Base-by-base conservation (phyloP, 2,329 filamentous ascomycete species). In the Fonsecaea erecta region DNA sequence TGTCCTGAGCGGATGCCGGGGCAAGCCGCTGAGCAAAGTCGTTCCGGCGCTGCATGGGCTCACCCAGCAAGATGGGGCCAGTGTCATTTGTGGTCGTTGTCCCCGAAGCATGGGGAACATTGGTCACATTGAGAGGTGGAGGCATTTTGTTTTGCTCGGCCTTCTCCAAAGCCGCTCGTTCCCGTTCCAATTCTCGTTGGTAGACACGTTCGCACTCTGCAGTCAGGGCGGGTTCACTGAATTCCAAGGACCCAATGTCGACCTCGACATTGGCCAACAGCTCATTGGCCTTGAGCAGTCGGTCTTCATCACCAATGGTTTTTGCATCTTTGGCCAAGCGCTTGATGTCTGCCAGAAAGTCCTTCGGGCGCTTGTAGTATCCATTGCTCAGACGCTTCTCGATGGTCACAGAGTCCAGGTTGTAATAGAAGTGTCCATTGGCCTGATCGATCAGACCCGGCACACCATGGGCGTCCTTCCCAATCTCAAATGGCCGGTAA, bases 311-410 rank as follows among this genome's bases (percentile, higher is more conserved):
- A n/a, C 90, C 91, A 64, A 88, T 85, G 11, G 88, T 88, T 74
- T 88, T 91, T 11, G 93, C 89, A 78, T 99, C 95, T 75, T 92
- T 94, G 24, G 90, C 89, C 4, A 99, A 81, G 37, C 89, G 86
- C 75, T 90, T 91, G 73, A 98, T 91, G 75, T 99, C 95, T 46
- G 88, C 88, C 57, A 96, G 79, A 74, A 97, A 99, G 75, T 97
- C 94, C 72, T 89, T 89, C 0, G 93, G 92, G 11, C 93, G 88
- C 71, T 93, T 92, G 78, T 99, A 99, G 78, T 92, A 99, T 4
- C 95, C 95, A 75, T 99, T 98, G 3, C 93, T 96, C 35, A 99
- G 82, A n/a, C 95, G 89, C 75, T 97, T 93, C 79, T 99, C 95
- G 60, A 99, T 97, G 0, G 90, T 94, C 2, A 90, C 90, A 11